Percentiles rank a stretch among this genome's conserved stretches.
These are phyloP conservation scores for Stellera chamaejasme DNA, from an alignment of 345 rosid genomes.

Conservation along the genomic window DNA sequence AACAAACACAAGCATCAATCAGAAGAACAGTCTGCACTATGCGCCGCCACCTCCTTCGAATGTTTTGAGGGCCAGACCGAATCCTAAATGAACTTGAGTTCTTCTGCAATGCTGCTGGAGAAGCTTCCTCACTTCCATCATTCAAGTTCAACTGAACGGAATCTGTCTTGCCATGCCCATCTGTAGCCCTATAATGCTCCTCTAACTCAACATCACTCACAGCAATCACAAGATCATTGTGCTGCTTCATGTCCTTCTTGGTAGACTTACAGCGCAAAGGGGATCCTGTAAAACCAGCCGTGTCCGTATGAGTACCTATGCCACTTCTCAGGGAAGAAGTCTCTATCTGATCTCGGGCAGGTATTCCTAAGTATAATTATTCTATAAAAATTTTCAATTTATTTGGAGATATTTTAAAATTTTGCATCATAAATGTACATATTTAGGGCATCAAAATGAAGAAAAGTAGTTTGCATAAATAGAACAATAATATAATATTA, in stretches of 20 bases:
- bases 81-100: slow-evolving; percentile 57
- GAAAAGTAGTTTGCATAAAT: too few species aligned
- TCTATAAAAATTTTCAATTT: too few species aligned
- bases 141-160: slow-evolving; percentile 24
- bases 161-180: slow-evolving; percentile 38
- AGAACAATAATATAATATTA: too few species aligned
- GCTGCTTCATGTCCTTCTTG: slow-evolving; percentile 65
- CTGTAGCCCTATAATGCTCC: slow-evolving; percentile 49
- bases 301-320: slow-evolving; percentile 35
- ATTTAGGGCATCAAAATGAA: too few species aligned
- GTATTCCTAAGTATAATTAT: too few species aligned
- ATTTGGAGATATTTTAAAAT: too few species aligned
- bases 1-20: slow-evolving; percentile 66
- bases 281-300: slow-evolving; percentile 48
- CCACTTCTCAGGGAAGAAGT: slow-evolving; percentile 41
- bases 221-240: slow-evolving; percentile 51
- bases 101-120: slow-evolving; percentile 42
- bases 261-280: slow-evolving; percentile 57
- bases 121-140: slow-evolving; percentile 30
- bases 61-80: slow-evolving; percentile 45
- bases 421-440: too few species aligned
- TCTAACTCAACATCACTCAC: slow-evolving; percentile 59
- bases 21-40: slow-evolving; percentile 67
- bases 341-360: slow-evolving; percentile 17
- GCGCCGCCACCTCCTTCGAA: slow-evolving; percentile 65